These are phyloP conservation scores for Withania somnifera DNA, from an alignment of 305 asterid species.

Conservation along the genomic window DNA sequence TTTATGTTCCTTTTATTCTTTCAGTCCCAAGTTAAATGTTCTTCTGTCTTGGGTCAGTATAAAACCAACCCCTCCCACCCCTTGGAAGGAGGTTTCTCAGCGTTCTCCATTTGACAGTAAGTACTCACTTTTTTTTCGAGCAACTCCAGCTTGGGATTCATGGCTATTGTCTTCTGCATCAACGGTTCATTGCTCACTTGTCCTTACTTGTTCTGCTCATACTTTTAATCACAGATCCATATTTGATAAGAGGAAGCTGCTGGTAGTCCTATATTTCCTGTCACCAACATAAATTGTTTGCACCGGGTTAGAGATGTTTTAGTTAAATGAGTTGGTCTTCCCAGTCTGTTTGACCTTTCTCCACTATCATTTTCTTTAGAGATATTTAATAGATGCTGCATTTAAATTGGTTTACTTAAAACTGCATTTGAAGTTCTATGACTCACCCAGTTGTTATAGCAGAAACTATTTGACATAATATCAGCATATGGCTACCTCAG, in stretches of 20 bases:
- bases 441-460: not conserved
- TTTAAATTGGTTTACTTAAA: not conserved
- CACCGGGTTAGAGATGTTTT: not conserved
- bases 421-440: not conserved
- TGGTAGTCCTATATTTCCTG: not conserved
- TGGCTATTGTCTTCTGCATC: not conserved
- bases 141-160: not conserved
- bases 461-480: not conserved
- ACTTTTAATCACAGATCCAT: not conserved
- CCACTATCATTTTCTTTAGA: not conserved
- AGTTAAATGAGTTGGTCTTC: slow-evolving; percentile 1
- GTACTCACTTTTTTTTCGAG: not conserved
- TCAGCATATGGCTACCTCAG: not conserved
- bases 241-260: not conserved
- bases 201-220: not conserved
- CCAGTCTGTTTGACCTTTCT: not conserved
- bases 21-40: not conserved
- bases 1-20: not conserved
- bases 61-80: not conserved
- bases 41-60: not conserved
- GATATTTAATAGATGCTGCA: not conserved
- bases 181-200: not conserved
- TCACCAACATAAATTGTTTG: not conserved
- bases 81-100: not conserved
- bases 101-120: not conserved